Conservation (phyloP, 768 basidiomycete species). For the Tulasnella sp. region DNA sequence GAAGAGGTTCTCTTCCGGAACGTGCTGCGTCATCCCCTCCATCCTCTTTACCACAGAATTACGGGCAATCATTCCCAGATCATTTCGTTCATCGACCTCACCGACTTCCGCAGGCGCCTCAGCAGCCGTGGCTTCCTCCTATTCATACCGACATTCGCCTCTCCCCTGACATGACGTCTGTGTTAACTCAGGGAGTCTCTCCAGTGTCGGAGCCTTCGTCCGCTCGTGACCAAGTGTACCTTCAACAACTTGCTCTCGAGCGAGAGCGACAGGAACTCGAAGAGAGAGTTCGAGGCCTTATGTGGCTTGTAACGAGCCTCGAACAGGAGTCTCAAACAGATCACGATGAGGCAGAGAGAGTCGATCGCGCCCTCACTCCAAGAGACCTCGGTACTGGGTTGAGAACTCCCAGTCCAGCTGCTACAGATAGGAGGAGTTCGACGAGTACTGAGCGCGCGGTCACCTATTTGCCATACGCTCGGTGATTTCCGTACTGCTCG, state of each 20-base stretch:
- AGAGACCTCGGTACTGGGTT: not conserved
- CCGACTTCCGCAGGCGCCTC: not conserved
- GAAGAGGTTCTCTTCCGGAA: not conserved
- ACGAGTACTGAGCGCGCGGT: slow-evolving; percentile 11
- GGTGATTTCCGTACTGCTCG: not conserved
- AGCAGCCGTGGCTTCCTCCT: not conserved
- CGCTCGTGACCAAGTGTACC: not conserved
- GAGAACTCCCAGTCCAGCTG: not conserved
- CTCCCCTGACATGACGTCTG: not conserved
- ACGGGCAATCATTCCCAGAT: not conserved
- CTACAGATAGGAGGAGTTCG: not conserved
- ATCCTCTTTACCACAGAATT: not conserved
- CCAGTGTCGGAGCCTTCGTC: not conserved
- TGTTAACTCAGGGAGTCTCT: not conserved
- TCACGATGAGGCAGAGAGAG: not conserved
- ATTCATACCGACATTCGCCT: not conserved
- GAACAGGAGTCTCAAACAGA: not conserved
- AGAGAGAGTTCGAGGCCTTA: slow-evolving; percentile 8
- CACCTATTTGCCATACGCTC: slow-evolving; percentile 13
- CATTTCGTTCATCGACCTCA: not conserved
- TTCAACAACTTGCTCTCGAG: not conserved
- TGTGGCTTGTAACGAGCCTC: slow-evolving; percentile 12
- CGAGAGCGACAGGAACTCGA: slow-evolving; percentile 6
- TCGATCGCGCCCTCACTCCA: not conserved
- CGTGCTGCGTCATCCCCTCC: not conserved